phyloP scores from a whole-genome alignment of 2,329 filamentous ascomycete genomes.

The Pyrenophora teres region DNA sequence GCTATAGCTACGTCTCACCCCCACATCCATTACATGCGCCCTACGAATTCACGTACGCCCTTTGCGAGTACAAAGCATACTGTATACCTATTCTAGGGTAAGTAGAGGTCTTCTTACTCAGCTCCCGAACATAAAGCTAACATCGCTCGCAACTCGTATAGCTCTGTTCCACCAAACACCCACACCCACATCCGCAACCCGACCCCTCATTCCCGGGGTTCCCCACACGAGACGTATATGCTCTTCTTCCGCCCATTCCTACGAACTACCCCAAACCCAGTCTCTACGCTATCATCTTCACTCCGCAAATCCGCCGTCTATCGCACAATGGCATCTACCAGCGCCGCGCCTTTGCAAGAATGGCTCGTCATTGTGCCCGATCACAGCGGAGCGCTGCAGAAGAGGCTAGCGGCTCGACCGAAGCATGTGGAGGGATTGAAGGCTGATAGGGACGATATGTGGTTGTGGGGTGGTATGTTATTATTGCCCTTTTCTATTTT shows the following conservation, averaged over 20 bases:
- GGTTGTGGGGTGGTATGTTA: constrained; percentile 44
- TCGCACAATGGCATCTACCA: constrained; percentile 29
- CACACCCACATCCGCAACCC: neutral
- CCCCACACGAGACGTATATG: constrained; percentile 9
- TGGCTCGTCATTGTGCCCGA: constrained; percentile 59
- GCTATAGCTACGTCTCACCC: neutral
- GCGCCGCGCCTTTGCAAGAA: constrained; percentile 43
- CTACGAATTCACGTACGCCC: constrained; percentile 4
- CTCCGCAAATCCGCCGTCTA: neutral
- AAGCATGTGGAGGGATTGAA: constrained; percentile 40
- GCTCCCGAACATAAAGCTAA: neutral
- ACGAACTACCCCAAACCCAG: neutral
- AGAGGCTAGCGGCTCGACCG: constrained; percentile 51
- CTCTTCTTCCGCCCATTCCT: constrained; percentile 10
- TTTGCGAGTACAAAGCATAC: neutral
- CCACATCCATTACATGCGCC: constrained; percentile 4
- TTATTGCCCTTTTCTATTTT: neutral
- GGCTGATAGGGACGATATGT: constrained; percentile 36
- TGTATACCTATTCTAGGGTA: neutral
- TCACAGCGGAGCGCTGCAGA: constrained; percentile 47
- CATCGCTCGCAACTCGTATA: neutral
- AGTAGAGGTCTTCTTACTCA: too few species aligned
- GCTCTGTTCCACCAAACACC: neutral
- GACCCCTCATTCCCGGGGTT: neutral
- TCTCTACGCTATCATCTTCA: neutral